Evolutionary conservation across 2,329 filamentous ascomycete species (phyloP), one percentile per base, ranked within the genome.

Genomic region (Thielaviopsis populi): DNA sequence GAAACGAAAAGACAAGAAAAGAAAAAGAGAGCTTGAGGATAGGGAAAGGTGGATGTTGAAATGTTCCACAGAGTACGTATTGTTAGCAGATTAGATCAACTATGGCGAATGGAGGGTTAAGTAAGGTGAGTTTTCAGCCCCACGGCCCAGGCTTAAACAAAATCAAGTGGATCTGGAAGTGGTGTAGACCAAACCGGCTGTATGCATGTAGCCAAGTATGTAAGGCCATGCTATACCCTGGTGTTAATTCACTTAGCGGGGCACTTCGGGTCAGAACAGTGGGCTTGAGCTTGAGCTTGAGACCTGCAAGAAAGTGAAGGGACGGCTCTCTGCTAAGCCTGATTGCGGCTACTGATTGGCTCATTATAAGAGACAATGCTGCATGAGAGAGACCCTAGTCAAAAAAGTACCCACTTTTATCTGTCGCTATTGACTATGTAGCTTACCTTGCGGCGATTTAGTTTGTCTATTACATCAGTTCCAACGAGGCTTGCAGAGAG

Each of bases 1-100:
- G 68, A 69, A 64, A 66, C 58, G 60, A n/a, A n/a, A 62, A 22
- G n/a, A 65, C 22, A 13, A 24, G 33, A 24, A 3, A 27, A 17
- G 43, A 22, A n/a, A 41, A 22, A 58, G 4, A 66, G 67, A 42
- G 22, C 13, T n/a, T 33, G 30, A 41, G 33, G 19, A 42, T 33
- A 30, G 27, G 8, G 27, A 56, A 7, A 56, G 27, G 46, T 17
- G 10, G 46, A 48, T 48, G 15, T 11, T 10, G 8, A 48, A 24
- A 13, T 50, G 19, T 50, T 50, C 19, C 46, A 50, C 19, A 50
- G 6, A 15, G 46, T 50, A 13, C 22, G 43, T 50, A 24, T 50
- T 3, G n/a, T 24, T 13, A 50, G 46, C 13, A 13, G 11, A 50
- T 19, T 24, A 27, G 46, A 50, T 50, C 19, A 22, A 24, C 46